Percentiles rank a stretch among this genome's conserved stretches.
Conservation (phyloP, 768 basidiomycete species). For the Scleroderma citrinum region DNA sequence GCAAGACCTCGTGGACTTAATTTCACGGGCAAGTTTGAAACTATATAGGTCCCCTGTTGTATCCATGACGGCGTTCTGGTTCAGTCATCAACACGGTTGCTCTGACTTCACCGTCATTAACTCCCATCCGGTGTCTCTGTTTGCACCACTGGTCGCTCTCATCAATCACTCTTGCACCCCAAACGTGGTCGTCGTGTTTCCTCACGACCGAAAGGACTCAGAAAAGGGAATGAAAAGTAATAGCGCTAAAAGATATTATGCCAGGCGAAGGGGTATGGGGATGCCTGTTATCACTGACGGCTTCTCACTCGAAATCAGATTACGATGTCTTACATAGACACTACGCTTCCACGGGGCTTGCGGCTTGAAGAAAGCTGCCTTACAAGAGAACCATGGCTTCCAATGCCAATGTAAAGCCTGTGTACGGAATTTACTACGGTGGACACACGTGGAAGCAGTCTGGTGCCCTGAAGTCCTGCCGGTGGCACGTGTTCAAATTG, state of each 20-base stretch:
- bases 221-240: conserved; percentile 61
- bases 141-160: conserved; percentile 71
- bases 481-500: conserved; percentile 55
- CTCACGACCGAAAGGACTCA: conserved; percentile 38
- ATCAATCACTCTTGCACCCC: conserved; percentile 87
- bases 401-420: conserved; percentile 66
- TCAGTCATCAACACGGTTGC: conserved; percentile 90
- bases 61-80: conserved; percentile 39
- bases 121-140: conserved; percentile 82
- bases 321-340: conserved; percentile 79
- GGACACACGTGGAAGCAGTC: conserved; percentile 66
- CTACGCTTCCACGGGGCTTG: conserved; percentile 54
- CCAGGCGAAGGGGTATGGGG: conserved; percentile 62
- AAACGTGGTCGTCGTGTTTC: conserved; percentile 91
- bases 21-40: conserved; percentile 54
- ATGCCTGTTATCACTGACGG: neutral
- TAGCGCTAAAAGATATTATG: conserved; percentile 61
- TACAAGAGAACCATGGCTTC: conserved; percentile 79
- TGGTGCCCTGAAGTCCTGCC: conserved; percentile 65
- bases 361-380: conserved; percentile 52
- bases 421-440: conserved; percentile 20
- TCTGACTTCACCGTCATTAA: conserved; percentile 68
- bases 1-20: conserved; percentile 62
- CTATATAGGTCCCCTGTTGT: neutral
- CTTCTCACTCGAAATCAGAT: conserved; percentile 41